Conservation (phyloP, 495 filamentous ascomycete genomes). For the Articulospora tetracladia region DNA sequence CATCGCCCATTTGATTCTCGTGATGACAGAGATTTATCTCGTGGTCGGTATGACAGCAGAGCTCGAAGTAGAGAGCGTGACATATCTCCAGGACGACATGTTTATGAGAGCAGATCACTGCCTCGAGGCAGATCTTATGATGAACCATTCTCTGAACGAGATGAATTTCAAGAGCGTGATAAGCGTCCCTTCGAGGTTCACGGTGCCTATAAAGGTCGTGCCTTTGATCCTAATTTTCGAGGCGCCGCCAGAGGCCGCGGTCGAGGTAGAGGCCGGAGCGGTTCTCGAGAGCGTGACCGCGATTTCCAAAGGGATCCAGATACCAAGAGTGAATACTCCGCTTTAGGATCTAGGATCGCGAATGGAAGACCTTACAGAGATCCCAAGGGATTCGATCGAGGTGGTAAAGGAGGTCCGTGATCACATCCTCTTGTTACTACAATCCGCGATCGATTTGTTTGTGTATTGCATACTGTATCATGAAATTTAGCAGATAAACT, state of each 20-base stretch:
- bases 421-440: not conserved
- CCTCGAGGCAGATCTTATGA: constrained; percentile 8
- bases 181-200: constrained; percentile 13
- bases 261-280: constrained; percentile 2
- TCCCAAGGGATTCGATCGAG: constrained; percentile 16
- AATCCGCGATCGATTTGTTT: not conserved
- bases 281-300: constrained; percentile 4
- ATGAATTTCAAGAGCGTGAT: constrained; percentile 19
- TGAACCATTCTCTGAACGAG: constrained; percentile 14
- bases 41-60: constrained; percentile 21
- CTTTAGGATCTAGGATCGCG: constrained; percentile 10
- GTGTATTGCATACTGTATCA: not conserved
- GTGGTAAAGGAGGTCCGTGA: constrained; percentile 28
- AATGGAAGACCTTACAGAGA: constrained; percentile 16
- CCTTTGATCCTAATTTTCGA: constrained; percentile 21
- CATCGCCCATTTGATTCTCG: constrained; percentile 16
- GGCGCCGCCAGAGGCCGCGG: constrained; percentile 15
- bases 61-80: constrained; percentile 17
- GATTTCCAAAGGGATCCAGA: not conserved
- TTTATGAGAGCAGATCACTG: constrained; percentile 17
- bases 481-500: not conserved
- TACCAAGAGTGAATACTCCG: constrained; percentile 3
- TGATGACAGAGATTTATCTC: constrained; percentile 17
- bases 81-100: constrained; percentile 9
- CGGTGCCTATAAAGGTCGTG: constrained; percentile 14